Conservation (phyloP, 805 yeast species). For the Candida sithepensis region DNA sequence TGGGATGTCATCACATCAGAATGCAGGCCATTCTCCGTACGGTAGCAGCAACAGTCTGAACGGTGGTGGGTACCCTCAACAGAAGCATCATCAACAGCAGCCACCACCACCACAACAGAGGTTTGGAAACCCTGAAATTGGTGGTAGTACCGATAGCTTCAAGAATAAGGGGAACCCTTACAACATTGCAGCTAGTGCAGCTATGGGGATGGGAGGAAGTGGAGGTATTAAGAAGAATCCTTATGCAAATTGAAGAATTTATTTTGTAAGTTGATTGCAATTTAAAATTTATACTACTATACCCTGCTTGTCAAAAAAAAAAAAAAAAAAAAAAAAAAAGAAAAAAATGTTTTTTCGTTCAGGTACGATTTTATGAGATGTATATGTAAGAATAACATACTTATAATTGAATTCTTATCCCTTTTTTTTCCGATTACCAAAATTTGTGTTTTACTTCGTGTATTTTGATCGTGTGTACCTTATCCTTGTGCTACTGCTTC, state of each 20-base stretch:
- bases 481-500: too few relatives aligned
- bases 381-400: too few relatives aligned
- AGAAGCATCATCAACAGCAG: neutral
- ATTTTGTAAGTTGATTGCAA: too few relatives aligned
- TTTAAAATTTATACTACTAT: neutral
- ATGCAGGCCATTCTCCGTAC: neutral
- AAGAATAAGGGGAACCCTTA: slow-evolving; percentile 12
- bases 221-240: slow-evolving; percentile 18
- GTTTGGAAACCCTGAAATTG: neutral
- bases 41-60: neutral
- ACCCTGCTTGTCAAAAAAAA: too few relatives aligned
- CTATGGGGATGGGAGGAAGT: slow-evolving; percentile 7
- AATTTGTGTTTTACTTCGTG: too few relatives aligned
- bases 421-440: too few relatives aligned
- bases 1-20: neutral
- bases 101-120: slow-evolving; percentile 1
- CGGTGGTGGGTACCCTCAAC: neutral
- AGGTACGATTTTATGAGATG: too few relatives aligned
- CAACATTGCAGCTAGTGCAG: slow-evolving; percentile 20
- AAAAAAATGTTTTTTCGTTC: too few relatives aligned
- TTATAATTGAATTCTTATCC: too few relatives aligned
- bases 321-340: too few relatives aligned
- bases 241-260: slow-evolving; percentile 10
- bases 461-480: too few relatives aligned
- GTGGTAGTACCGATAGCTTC: slow-evolving; percentile 4